phyloP scores from a whole-genome alignment of 1,284 basidiomycete species.

The Marasmius oreades region DNA sequence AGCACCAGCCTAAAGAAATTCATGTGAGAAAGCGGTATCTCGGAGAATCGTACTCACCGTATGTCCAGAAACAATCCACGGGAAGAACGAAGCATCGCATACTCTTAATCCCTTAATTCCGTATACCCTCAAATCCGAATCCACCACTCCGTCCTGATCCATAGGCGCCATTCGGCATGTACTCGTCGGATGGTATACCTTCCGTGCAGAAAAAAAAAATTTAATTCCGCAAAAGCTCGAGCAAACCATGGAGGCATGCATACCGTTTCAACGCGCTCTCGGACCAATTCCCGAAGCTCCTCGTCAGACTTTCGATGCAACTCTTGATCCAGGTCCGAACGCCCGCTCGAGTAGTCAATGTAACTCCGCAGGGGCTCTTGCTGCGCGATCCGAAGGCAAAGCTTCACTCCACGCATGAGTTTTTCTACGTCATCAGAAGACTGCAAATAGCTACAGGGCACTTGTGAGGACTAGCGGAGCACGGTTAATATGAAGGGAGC shows the following conservation, averaged over 20 bases:
- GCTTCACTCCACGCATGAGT: slow-evolving; percentile 49
- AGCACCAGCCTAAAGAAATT: slow-evolving; percentile 45
- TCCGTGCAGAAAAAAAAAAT: neutral
- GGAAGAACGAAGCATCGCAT: slow-evolving; percentile 56
- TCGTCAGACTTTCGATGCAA: slow-evolving; percentile 36
- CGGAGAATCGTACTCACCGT: slow-evolving; percentile 39
- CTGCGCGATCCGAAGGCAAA: slow-evolving; percentile 45
- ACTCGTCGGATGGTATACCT: slow-evolving; percentile 1
- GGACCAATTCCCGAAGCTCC: slow-evolving; percentile 40
- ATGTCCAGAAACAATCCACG: slow-evolving; percentile 61
- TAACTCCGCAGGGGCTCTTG: slow-evolving; percentile 45
- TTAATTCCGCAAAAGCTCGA: neutral
- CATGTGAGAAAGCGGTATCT: too few species aligned
- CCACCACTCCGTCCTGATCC: slow-evolving; percentile 26
- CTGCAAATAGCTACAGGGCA: slow-evolving; percentile 48
- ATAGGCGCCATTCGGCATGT: slow-evolving; percentile 46
- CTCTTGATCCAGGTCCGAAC: slow-evolving; percentile 42
- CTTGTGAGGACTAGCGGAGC: neutral
- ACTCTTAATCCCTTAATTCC: slow-evolving; percentile 12
- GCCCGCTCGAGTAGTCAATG: slow-evolving; percentile 38
- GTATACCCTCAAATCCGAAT: slow-evolving; percentile 20
- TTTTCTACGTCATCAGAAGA: slow-evolving; percentile 52
- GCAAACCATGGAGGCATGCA: neutral
- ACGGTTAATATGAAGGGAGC: slow-evolving; percentile 1
- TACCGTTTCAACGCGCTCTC: slow-evolving; percentile 50